These are phyloP conservation scores for Cynara cardunculus DNA, from an alignment of 129 eudicot species.

Conservation along the genomic window DNA sequence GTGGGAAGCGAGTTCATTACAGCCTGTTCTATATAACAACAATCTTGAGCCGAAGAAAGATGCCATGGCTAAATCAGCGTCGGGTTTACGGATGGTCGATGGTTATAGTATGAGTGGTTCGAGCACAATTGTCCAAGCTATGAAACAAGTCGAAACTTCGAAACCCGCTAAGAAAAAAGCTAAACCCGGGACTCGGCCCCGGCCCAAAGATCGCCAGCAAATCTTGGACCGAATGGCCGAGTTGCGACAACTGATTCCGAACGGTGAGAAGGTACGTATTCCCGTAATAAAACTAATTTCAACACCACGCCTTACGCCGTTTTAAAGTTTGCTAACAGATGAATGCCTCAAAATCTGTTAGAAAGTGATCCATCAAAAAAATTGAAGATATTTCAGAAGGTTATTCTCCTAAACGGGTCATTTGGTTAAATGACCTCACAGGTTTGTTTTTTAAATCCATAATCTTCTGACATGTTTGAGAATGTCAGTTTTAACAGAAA, in stretches of 20 bases:
- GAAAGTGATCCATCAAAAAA: too few relatives aligned
- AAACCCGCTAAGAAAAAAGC: slow-evolving; percentile 69
- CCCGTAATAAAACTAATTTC: not conserved
- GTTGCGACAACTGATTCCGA: slow-evolving; percentile 83
- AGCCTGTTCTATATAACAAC: slow-evolving; percentile 2
- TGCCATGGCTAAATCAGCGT: slow-evolving; percentile 22
- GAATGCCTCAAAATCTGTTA: not conserved
- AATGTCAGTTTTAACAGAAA: too few relatives aligned
- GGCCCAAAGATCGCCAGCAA: slow-evolving; percentile 89
- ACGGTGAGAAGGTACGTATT: slow-evolving; percentile 75
- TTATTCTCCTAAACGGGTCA: too few relatives aligned
- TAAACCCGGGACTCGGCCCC: slow-evolving; percentile 72
- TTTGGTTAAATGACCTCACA: not conserved
- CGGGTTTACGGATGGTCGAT: slow-evolving; percentile 42
- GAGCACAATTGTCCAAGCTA: slow-evolving; percentile 37
- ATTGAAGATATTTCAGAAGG: too few relatives aligned
- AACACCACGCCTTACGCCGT: not conserved
- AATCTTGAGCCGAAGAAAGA: slow-evolving; percentile 24
- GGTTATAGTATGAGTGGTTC: slow-evolving; percentile 37
- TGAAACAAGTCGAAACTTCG: slow-evolving; percentile 36
- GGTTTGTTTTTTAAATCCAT: too few relatives aligned
- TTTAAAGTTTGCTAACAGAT: too few relatives aligned
- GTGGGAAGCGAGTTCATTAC: slow-evolving; percentile 25
- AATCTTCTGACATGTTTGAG: too few relatives aligned
- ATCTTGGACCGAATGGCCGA: slow-evolving; percentile 88